Evolutionary conservation across 805 yeast species (phyloP), one percentile per base, ranked within the genome.

Genomic region (Wickerhamomyces tratensis): DNA sequence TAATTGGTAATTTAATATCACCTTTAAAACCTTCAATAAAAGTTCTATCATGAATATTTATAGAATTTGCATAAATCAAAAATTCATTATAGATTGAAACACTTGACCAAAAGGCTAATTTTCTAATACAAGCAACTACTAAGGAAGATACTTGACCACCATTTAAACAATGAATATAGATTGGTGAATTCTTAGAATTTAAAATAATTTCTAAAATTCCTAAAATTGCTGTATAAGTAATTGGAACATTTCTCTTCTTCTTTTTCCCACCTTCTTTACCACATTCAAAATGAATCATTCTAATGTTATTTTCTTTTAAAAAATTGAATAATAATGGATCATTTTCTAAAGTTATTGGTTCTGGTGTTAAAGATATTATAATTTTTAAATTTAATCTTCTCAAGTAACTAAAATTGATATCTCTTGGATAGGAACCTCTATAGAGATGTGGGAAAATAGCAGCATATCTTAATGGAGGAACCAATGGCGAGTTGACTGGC

Each of bases 111-210:
- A 82, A 77, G 26, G 86, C 83, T 15, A 85, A 63, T 50, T 85
- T 85, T 33, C 98, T 64, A 35, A 88, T 63, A 57, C 97, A 88
- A 5, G 96, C 98, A 25, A 91, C 74, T 2, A 86, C 77, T 38
- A 93, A 65, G 25, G 91, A 77, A 0, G 95, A 86, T 2, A 86
- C 82, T 49, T 86, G 88, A 9, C 95, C 88, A 0, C 97, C 98
- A 56, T 87, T 89, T 26, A 80, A 64, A 59, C 98, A 91, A 61
- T 91, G 96, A 6, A 91, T 59, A 57, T 84, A 89, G 2, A 83
- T 66, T 1, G 97, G 96, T 10, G 80, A 74, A 48, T 70, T 64
- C 15, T 72, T 71, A 25, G 68, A 64, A 53, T 82, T 77, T 12
- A 82, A 66, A 45, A 88, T 65, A 35, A 76, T 63, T 45, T 75